Conservation (phyloP, 129 eudicot genomes). For the Sambucus nigra region DNA sequence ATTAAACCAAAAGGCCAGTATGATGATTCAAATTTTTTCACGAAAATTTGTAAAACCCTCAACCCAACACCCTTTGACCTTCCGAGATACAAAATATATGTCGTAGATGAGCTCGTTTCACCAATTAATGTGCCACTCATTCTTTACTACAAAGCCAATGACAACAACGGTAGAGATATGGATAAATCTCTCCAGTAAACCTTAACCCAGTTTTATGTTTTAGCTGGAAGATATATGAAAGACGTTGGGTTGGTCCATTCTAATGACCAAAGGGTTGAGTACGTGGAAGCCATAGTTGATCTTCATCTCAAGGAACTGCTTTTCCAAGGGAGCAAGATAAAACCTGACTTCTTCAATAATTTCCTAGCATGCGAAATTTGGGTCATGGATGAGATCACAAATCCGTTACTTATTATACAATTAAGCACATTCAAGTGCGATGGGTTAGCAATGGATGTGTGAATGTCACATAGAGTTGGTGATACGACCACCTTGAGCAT, state of each 20-base stretch:
- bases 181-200: conserved; percentile 12
- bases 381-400: not conserved
- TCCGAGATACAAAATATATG: conserved; percentile 2
- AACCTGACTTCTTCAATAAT: not conserved
- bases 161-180: not conserved
- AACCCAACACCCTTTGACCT: conserved; percentile 15
- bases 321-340: not conserved
- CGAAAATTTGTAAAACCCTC: conserved; percentile 13
- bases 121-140: not conserved
- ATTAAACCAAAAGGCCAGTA: not conserved
- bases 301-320: conserved; percentile 3
- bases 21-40: conserved; percentile 13
- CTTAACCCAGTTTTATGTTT: conserved; percentile 7
- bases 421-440: conserved; percentile 23
- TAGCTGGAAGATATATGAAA: conserved; percentile 14
- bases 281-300: conserved; percentile 6
- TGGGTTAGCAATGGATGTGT: conserved; percentile 15
- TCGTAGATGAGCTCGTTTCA: conserved; percentile 15
- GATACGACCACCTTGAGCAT: conserved; percentile 6
- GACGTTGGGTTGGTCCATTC: conserved; percentile 11
- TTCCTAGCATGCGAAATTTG: not conserved
- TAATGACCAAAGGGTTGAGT: conserved; percentile 17
- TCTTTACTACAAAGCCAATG: conserved; percentile 8
- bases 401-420: conserved; percentile 11
- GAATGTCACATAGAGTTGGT: conserved; percentile 8